Percentiles rank a stretch among this genome's conserved stretches.
Evolutionary conservation across 2,329 filamentous ascomycete species (phyloP).

Genomic region (Alternaria triticimaculans): DNA sequence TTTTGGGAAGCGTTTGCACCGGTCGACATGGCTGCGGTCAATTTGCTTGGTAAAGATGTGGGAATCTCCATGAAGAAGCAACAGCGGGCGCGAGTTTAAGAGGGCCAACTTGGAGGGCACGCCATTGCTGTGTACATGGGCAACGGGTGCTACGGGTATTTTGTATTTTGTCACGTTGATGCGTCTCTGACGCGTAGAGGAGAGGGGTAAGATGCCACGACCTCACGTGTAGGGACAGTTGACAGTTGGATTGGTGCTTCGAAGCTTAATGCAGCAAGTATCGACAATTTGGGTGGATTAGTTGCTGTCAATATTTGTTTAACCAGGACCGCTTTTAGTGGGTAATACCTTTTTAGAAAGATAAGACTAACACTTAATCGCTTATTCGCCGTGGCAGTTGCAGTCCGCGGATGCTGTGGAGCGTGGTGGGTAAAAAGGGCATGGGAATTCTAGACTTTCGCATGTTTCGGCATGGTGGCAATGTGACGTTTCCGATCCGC

Average conservation of each 20-base stretch:
- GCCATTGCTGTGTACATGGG: conserved; percentile 8
- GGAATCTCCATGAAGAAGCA: conserved; percentile 23
- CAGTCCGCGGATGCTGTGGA: background rate
- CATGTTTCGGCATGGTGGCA: conserved; percentile 12
- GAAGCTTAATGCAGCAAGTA: background rate
- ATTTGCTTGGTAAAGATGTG: conserved; percentile 15
- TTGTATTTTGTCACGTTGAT: conserved; percentile 26
- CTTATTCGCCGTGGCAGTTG: background rate
- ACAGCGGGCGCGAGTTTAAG: background rate
- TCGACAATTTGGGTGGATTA: background rate
- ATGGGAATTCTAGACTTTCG: conserved; percentile 2
- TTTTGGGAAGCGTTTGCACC: conserved; percentile 43
- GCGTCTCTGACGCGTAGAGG: conserved; percentile 23
- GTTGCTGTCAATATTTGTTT: background rate
- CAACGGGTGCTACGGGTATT: background rate
- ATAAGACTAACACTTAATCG: background rate
- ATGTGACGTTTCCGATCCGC: conserved; percentile 10
- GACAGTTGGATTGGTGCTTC: background rate
- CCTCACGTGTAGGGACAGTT: conserved; percentile 3
- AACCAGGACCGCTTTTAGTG: background rate
- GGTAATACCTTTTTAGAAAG: background rate
- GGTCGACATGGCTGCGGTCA: conserved; percentile 30
- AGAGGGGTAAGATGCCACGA: background rate
- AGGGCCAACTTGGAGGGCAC: background rate
- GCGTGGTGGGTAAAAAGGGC: background rate